Evolutionary conservation across 2,329 filamentous ascomycete species (phyloP).

Genomic region (Colletotrichum lini): DNA sequence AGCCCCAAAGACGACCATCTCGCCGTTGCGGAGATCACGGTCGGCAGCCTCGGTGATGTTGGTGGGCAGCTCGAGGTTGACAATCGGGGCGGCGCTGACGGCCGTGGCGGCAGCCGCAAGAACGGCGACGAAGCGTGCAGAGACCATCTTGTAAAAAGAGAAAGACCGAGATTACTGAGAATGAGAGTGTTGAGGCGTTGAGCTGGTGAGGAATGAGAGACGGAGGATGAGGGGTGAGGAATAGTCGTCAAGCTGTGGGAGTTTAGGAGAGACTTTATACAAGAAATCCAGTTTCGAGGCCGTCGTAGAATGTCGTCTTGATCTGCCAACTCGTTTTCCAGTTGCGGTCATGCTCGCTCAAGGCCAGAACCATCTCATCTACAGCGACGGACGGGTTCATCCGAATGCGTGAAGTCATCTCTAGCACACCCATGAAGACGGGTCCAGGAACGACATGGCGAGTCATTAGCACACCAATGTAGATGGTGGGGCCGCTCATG

Average conservation of each 20-base stretch:
- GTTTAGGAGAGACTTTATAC: background rate
- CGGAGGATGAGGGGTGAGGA: background rate
- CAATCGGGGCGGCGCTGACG: constrained; percentile 26
- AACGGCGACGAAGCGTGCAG: constrained; percentile 15
- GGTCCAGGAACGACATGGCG: background rate
- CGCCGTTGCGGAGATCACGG: constrained; percentile 15
- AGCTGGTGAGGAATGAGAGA: background rate
- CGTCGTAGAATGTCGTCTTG: background rate
- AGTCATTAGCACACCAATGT: constrained; percentile 3
- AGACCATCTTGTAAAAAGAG: constrained; percentile 14
- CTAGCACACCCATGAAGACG: background rate
- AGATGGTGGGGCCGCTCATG: background rate
- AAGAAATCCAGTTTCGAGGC: background rate
- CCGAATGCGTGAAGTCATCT: background rate
- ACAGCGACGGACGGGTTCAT: background rate
- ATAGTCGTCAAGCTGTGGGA: background rate
- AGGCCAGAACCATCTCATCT: background rate
- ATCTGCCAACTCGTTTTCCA: accelerated
- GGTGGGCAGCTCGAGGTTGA: background rate
- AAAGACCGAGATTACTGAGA: too few species aligned
- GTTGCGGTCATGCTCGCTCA: background rate
- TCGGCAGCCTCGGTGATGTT: constrained; percentile 15
- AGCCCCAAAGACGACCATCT: constrained; percentile 25
- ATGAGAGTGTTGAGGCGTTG: background rate
- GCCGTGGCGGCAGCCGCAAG: constrained; percentile 12